Conservation (phyloP, 768 basidiomycete genomes). For the Mycena venus region DNA sequence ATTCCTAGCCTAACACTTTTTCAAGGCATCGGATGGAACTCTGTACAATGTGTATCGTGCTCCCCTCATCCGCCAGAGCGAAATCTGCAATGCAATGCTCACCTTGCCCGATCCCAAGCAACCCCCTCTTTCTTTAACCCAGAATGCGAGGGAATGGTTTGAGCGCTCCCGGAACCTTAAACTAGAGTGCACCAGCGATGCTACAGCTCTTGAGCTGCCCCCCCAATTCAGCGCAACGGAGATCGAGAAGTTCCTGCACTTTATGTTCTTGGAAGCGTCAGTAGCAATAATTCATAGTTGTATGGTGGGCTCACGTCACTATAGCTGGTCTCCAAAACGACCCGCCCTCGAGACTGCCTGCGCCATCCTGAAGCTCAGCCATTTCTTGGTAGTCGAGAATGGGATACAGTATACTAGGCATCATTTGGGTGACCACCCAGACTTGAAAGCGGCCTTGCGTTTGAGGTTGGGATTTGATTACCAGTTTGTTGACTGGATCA, state of each 20-base stretch:
- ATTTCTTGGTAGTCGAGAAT: not conserved
- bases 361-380: constrained; percentile 6
- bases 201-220: not conserved
- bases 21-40: not conserved
- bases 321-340: not conserved
- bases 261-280: not conserved
- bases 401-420: not conserved
- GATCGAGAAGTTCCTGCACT: constrained; percentile 8
- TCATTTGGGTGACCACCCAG: not conserved
- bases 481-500: not conserved
- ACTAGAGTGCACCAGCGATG: not conserved
- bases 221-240: not conserved
- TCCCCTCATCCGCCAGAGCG: not conserved
- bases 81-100: constrained; percentile 2
- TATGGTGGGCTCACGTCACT: not conserved
- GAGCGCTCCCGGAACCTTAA: not conserved
- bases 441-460: not conserved
- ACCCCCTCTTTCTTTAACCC: not conserved
- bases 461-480: not conserved
- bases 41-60: not conserved
- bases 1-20: not conserved
- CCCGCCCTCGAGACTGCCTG: not conserved
- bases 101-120: not conserved
- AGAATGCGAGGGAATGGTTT: not conserved
- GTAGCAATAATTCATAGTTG: not conserved